Base-by-base conservation (phyloP, 306 rosid genomes). In the Echinosophora koreensis region DNA sequence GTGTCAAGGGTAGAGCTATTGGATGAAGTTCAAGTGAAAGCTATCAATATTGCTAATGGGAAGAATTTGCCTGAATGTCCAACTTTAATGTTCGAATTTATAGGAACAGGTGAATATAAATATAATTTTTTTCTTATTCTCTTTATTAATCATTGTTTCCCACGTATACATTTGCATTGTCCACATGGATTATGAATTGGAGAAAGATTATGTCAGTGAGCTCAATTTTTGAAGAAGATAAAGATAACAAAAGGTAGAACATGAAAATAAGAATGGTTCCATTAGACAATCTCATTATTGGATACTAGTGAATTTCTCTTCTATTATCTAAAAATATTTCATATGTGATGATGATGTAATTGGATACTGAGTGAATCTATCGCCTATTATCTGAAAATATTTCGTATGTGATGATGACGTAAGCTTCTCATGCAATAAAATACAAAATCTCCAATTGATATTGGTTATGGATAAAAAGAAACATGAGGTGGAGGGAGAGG, bases 1-100 rank as follows among this genome's bases (percentile, higher is more conserved):
- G 97, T 95, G 56, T 95, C 98, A 78, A 90, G 97, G 86, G 94
- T 95, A 71, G 98, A 95, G 87, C 87, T 92, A 77, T 14, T 90
- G 88, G 98, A 95, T 77, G 98, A 95, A 86, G 97, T 95, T 82
- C 97, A 90, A 87, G 39, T 95, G 81, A 92, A 82, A 78, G 98
- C 98, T 69, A 90, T 95, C 88, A 95, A 92, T 80, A 46, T 86
- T 83, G 97, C 98, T 30, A 92, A 92, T 82, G 98, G 97, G 84
- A 95, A 90, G 86, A 86, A 69, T 77, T 84, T 89, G 52, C 89
- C 93, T 56, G 97, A 89, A 76, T 77, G 41, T 79, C 97, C 98
- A 64, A 95, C 97, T 51, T 84, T 95, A 71, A 86, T 95, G 97
- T 92, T 90, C 82, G 98, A 95, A 87, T 88, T 90, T 79, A 87